Base-by-base conservation (phyloP, 495 filamentous ascomycete genomes). In the Pyronema omphalodes region DNA sequence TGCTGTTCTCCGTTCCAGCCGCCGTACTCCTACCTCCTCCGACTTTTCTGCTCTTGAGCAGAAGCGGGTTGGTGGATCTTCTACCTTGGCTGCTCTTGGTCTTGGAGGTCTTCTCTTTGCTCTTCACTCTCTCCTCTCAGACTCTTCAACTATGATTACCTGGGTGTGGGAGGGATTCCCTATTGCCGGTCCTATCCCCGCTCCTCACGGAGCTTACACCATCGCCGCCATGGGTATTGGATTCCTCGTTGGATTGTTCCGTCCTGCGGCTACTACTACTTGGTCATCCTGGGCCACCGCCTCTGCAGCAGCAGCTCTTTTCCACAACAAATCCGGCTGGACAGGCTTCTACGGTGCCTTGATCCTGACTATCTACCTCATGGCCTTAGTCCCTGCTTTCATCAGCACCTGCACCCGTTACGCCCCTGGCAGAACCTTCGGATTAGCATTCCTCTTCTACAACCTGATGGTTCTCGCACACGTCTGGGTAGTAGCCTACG, bases 111-210 rank as follows among this genome's bases (percentile, higher is more conserved):
- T 95, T 15, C 72, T 94, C 60, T 99, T 96, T 59, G 86, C 74
- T n/a, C 71, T 96, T 62, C 88, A 95, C 62, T 94, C 88, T 1
- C 74, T 96, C 11, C 74, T 99, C 23, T 93, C 91, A 0, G 93
- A 99, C 65, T 95, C 88, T 0, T 95, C 91, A 69, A 99, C 93
- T 34, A 96, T 96, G 88, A 94, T 96, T 55, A 74, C 86, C 19
- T 99, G 93, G 93, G 86, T 84, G n/a, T 99, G 93, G 93, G 87
- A 94, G 56, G 93, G 93, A 14, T 96, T 84, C 61, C 93, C 93
- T 39, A 77, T 95, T 49, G 77, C 84, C 45, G 93, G 93, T 3
- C 93, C 93, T 3, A 76, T 94, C 44, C 81, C 88, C 51, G 87
- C 78, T 46, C 84, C 88, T 17, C 88, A 99, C 62, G 93, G 86